Conservation (phyloP, 768 basidiomycete species). For the Dentipellis sp. region DNA sequence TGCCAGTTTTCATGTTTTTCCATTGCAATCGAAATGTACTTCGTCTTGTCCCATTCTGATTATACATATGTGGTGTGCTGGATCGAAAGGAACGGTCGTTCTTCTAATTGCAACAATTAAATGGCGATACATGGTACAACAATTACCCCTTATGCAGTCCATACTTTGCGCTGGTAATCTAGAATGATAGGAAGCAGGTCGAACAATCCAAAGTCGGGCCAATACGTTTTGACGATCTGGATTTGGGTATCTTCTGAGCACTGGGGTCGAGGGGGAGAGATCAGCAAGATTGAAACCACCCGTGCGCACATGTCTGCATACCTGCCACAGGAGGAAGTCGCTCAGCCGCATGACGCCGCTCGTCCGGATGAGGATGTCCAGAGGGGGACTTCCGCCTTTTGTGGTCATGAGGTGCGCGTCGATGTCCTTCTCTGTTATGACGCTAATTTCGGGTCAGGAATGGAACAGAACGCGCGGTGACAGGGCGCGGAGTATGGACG, state of each 20-base stretch:
- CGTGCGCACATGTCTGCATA: slow-evolving; percentile 23
- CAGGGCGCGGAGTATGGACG: background rate
- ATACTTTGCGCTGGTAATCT: slow-evolving; percentile 76
- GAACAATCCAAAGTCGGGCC: slow-evolving; percentile 87
- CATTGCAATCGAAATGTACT: too few relatives aligned
- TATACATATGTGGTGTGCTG: too few relatives aligned
- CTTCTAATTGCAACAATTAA: too few relatives aligned
- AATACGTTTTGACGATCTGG: slow-evolving; percentile 76
- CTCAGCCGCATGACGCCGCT: slow-evolving; percentile 85
- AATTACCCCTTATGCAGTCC: slow-evolving; percentile 23
- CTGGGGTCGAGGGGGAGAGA: slow-evolving; percentile 29
- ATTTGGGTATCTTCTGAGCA: slow-evolving; percentile 78
- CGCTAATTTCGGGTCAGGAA: too few relatives aligned
- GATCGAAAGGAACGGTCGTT: too few relatives aligned
- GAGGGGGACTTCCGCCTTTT: slow-evolving; percentile 58
- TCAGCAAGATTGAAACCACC: background rate
- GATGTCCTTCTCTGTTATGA: slow-evolving; percentile 60
- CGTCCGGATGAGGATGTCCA: slow-evolving; percentile 87
- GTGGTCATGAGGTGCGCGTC: slow-evolving; percentile 59
- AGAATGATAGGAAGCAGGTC: slow-evolving; percentile 85
- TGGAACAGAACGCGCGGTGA: too few relatives aligned
- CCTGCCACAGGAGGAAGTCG: slow-evolving; percentile 96
- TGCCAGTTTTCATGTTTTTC: too few relatives aligned
- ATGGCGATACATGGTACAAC: background rate
- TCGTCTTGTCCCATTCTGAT: too few relatives aligned